Percentiles rank a stretch among this genome's conserved stretches.
phyloP scores from a whole-genome alignment of 2,329 filamentous ascomycete species.

The Cercospora sojina region DNA sequence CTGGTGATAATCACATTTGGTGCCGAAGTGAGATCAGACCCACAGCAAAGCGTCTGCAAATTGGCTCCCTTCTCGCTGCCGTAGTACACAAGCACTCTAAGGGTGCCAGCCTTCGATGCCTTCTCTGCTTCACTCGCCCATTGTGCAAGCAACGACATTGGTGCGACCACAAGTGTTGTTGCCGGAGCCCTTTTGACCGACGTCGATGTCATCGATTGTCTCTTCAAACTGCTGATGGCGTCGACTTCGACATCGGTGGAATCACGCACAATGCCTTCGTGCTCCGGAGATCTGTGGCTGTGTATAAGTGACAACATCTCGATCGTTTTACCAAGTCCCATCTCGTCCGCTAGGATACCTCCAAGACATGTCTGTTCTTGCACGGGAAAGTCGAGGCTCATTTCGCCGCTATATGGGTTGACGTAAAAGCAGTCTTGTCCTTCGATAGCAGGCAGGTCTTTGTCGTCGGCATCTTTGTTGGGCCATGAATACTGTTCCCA shows the following conservation, averaged over 20 bases:
- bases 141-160: constrained; percentile 93
- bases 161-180: constrained; percentile 92
- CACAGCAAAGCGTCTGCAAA: constrained; percentile 74
- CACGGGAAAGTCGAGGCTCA: constrained; percentile 85
- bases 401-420: constrained; percentile 93
- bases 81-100: constrained; percentile 89
- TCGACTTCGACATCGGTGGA: constrained; percentile 30
- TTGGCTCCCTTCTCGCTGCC: constrained; percentile 80
- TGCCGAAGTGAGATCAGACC: constrained; percentile 69
- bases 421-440: constrained; percentile 80
- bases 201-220: constrained; percentile 58
- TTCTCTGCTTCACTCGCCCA: constrained; percentile 96
- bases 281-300: constrained; percentile 63
- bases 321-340: constrained; percentile 97
- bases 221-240: constrained; percentile 61
- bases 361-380: constrained; percentile 95
- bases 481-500: constrained; percentile 98
- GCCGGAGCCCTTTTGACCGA: constrained; percentile 70
- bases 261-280: constrained; percentile 31
- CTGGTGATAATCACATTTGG: constrained; percentile 93
- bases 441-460: constrained; percentile 64
- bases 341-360: constrained; percentile 91
- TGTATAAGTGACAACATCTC: constrained; percentile 96
- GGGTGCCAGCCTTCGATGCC: constrained; percentile 76
- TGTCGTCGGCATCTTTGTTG: constrained; percentile 79